phyloP scores from a whole-genome alignment of 352 stramenopile species.

The Globisporangium radiosum region DNA sequence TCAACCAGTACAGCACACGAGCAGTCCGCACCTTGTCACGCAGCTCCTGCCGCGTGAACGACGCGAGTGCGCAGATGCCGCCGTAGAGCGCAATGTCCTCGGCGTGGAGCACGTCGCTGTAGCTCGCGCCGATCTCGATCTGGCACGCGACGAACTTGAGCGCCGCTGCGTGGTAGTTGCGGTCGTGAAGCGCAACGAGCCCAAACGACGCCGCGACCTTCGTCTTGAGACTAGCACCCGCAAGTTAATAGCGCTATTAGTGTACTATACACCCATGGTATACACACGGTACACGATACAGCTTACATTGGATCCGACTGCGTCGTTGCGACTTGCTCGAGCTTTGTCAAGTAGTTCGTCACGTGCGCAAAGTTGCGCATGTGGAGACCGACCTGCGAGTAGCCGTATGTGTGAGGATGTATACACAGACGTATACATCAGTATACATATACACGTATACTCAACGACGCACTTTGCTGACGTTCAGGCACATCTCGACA shows the following conservation, averaged over 20 bases:
- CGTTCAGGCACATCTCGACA: conserved; percentile 87
- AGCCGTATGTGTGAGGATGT: neutral
- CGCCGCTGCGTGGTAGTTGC: conserved; percentile 72
- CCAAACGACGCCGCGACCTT: conserved; percentile 78
- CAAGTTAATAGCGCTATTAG: neutral
- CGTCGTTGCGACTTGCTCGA: conserved; percentile 67
- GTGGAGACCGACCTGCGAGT: conserved; percentile 54
- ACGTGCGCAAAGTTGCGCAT: conserved; percentile 84
- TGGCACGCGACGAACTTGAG: conserved; percentile 80
- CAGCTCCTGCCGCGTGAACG: conserved; percentile 77
- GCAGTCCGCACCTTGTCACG: conserved; percentile 44
- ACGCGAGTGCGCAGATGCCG: conserved; percentile 79
- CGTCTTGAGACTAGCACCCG: conserved; percentile 50
- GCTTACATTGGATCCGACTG: conserved; percentile 68
- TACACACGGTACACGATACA: neutral
- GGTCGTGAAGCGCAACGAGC: conserved; percentile 71
- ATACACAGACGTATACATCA: no score
- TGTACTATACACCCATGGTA: neutral
- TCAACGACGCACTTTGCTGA: conserved; percentile 59
- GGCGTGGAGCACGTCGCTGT: conserved; percentile 77
- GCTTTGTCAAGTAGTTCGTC: conserved; percentile 83
- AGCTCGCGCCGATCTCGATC: conserved; percentile 71
- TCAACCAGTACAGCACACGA: no score
- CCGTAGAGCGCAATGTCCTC: conserved; percentile 87
- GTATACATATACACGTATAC: no score